These are phyloP conservation scores for Diaporthe amygdali DNA, from an alignment of 2,329 filamentous ascomycete species.

Conservation along the genomic window DNA sequence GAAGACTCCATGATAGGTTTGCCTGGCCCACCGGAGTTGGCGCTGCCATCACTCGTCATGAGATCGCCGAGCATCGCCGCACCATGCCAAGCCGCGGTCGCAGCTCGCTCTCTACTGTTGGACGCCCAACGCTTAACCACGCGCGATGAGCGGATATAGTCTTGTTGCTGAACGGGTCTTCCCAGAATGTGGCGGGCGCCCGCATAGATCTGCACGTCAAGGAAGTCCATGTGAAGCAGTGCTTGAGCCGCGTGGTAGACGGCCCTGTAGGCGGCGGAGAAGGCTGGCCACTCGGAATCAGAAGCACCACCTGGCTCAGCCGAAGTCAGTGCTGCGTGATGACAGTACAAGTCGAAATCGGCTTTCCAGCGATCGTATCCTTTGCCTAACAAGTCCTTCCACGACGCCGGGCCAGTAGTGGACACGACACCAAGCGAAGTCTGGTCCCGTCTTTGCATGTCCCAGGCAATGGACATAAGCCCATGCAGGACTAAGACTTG, in stretches of 20 bases:
- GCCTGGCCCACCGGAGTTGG: not conserved
- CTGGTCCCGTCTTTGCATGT: slow-evolving; percentile 66
- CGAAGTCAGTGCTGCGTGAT: slow-evolving; percentile 30
- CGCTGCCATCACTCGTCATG: not conserved
- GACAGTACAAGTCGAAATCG: slow-evolving; percentile 60
- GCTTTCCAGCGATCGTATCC: slow-evolving; percentile 64
- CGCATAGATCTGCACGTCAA: slow-evolving; percentile 67
- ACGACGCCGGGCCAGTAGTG: slow-evolving; percentile 34
- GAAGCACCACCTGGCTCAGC: slow-evolving; percentile 30
- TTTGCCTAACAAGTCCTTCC: slow-evolving; percentile 55
- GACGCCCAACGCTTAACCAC: slow-evolving; percentile 56
- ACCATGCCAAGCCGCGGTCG: slow-evolving; percentile 57
- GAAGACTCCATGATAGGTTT: not conserved
- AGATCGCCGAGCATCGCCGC: slow-evolving; percentile 57
- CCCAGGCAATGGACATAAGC: slow-evolving; percentile 67
- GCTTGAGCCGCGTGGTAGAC: slow-evolving; percentile 65
- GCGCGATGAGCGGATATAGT: slow-evolving; percentile 55
- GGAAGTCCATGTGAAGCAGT: slow-evolving; percentile 61
- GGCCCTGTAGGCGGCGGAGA: slow-evolving; percentile 54
- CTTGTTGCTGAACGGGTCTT: slow-evolving; percentile 53
- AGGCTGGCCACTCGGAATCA: slow-evolving; percentile 47
- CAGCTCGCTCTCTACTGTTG: slow-evolving; percentile 37
- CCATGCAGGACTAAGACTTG: slow-evolving; percentile 63
- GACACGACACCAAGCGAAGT: slow-evolving; percentile 56
- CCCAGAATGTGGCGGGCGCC: slow-evolving; percentile 65